Evolutionary conservation across 495 filamentous ascomycete species (phyloP), one percentile per base, ranked within the genome.

Genomic region (Ramalina intermedia): DNA sequence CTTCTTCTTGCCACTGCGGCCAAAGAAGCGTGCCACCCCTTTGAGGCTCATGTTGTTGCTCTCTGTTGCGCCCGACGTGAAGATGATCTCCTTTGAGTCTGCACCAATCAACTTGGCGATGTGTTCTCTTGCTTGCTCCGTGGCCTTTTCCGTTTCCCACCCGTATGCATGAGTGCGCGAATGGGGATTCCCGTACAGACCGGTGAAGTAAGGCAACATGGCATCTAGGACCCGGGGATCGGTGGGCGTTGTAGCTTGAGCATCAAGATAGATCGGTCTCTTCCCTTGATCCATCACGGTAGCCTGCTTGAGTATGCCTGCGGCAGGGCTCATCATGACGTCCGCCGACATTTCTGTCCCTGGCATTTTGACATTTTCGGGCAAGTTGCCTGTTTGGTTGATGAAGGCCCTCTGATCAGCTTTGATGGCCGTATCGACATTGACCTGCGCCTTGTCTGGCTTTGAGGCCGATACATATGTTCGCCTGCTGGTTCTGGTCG

Each of bases 21-120:
- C 84, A 64, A 96, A 96, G 67, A 98, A 98, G 23, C 89, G 71
- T 9, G 91, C 90, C 21, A 98, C 91, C 47, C 91, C 91, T 67
- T 98, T 98, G 71, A 96, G 84, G 61, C 85, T 93, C 91, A 98
- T 98, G 59, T 98, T 98, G 69, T 98, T 98, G 61, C 87, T 94
- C 71, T 98, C 91, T 1, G 91, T 98, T 17, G 91, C 91, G 48
- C 91, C 91, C 55, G 87, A 95, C 6, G 91, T 98, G 67, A 96
- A 96, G 60, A 98, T 91, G 52, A 98, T 96, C 58, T 98, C 91
- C 66, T 96, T 98, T 6, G 91, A 72, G 60, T 98, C 85, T 13
- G 91, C 93, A 26, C 93, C 91, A 50, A 98, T 88, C 37, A 98
- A 70, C 18, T 74, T 74, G 7, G 91, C 91, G 51, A 96, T 73